Base-by-base conservation (phyloP, 1,139 yeast species). In the Kurtzmaniella quercitrusa region DNA sequence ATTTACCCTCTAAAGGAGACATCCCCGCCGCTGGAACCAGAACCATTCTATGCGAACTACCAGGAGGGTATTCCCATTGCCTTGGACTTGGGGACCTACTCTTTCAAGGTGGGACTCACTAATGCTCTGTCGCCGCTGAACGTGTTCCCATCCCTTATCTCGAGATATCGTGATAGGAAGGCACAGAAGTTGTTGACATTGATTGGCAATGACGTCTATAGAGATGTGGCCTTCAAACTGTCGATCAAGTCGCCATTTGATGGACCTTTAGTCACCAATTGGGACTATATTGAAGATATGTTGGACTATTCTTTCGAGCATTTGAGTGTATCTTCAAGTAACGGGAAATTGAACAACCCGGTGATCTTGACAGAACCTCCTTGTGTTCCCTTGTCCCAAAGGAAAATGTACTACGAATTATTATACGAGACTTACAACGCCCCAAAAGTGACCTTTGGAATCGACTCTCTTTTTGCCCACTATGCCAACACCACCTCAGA, bases 241-340 rank as follows among this genome's bases (percentile, higher is more conserved):
- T 82, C 85, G 41, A 77, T 88, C 40, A 82, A 80, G 55, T 72
- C 87, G 3, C 96, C 97, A 0, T 93, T 78, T 58, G 98, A 94
- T 62, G 96, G 96, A 0, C 78, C 89, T 2, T 66, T 89, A 52
- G 70, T 93, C 33, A 82, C 95, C 24, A 93, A 91, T 60, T 94
- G 98, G 98, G 98, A 94, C 47, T 79, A 84, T 46, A 77, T 85
- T 8, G 98, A 94, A 59, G 77, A 74, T 45, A 77, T 93, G 44
- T 62, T 94, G 45, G 98, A 93, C 59, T 93, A 90, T 58, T 73
- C 93, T 0, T 85, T 93, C 59, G 78, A 82, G 46, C 95, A 87
- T 60, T 58, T 93, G 42, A 84, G 90, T 3, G 95, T 88, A 2
- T 59, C 65, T 16, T 75, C 87, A 12, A 51, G 57, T 25, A 57